phyloP scores from a whole-genome alignment of 495 filamentous ascomycete species.

The Penicillium ochrochloron region DNA sequence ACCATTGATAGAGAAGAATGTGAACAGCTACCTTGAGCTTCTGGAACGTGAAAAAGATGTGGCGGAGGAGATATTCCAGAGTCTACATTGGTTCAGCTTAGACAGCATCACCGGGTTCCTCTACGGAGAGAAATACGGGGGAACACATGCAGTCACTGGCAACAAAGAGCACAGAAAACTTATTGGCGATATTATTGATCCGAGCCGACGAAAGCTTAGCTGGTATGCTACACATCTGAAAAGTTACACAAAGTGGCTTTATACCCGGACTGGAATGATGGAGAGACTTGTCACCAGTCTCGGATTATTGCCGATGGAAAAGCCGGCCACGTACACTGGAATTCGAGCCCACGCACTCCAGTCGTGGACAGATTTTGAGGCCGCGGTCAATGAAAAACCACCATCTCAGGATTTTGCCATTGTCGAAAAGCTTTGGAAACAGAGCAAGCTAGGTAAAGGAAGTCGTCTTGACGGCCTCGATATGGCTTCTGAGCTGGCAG shows the following conservation, averaged over 20 bases:
- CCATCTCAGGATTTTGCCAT: slow-evolving; percentile 4
- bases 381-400: background rate
- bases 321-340: slow-evolving; percentile 4
- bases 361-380: slow-evolving; percentile 1
- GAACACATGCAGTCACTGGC: background rate
- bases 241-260: slow-evolving; percentile 6
- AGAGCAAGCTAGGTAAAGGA: slow-evolving; percentile 13
- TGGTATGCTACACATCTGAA: background rate
- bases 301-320: slow-evolving; percentile 3
- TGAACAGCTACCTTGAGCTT: slow-evolving; percentile 33
- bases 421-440: slow-evolving; percentile 4
- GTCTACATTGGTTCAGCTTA: slow-evolving; percentile 46
- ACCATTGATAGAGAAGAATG: slow-evolving; percentile 35
- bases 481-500: slow-evolving; percentile 18
- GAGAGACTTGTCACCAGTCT: slow-evolving; percentile 1
- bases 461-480: slow-evolving; percentile 18
- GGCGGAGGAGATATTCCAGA: slow-evolving; percentile 38
- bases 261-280: slow-evolving; percentile 3
- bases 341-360: slow-evolving; percentile 4
- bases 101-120: slow-evolving; percentile 41
- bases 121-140: slow-evolving; percentile 8
- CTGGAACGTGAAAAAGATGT: slow-evolving; percentile 28
- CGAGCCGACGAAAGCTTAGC: background rate
- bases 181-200: slow-evolving; percentile 4
- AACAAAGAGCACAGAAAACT: background rate